A percentile compares a stretch with the other conserved stretches of the same genome.
These are phyloP conservation scores for Rhizopogon vinicolor DNA, from an alignment of 768 basidiomycete genomes.

Conservation along the genomic window DNA sequence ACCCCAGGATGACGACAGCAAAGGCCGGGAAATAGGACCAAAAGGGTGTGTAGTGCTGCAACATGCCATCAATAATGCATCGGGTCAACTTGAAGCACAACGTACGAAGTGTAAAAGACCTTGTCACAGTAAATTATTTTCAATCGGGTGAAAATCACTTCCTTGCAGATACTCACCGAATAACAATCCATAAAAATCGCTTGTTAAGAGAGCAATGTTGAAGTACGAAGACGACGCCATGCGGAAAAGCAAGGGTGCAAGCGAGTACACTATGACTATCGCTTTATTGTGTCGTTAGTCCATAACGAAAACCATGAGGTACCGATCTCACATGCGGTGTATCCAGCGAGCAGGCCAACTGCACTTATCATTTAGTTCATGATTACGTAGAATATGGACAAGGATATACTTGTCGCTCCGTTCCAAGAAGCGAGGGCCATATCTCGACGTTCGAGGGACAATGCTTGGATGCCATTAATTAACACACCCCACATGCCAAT, in stretches of 20 bases:
- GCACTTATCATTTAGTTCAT: background rate
- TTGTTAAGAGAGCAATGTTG: slow-evolving; percentile 71
- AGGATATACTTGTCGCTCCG: slow-evolving; percentile 50
- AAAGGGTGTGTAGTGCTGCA: slow-evolving; percentile 70
- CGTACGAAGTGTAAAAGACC: slow-evolving; percentile 7
- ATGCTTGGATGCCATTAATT: slow-evolving; percentile 66
- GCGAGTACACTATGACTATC: slow-evolving; percentile 75
- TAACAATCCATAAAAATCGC: slow-evolving; percentile 76
- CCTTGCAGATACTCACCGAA: slow-evolving; percentile 35
- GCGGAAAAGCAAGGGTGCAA: slow-evolving; percentile 74
- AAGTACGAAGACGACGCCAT: slow-evolving; percentile 76
- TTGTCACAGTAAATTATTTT: background rate
- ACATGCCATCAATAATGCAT: background rate
- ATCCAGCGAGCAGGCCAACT: slow-evolving; percentile 43
- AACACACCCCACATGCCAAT: slow-evolving; percentile 75
- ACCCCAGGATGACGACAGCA: slow-evolving; percentile 56
- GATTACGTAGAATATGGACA: background rate
- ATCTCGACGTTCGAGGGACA: slow-evolving; percentile 57
- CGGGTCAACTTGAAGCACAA: background rate
- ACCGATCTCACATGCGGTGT: slow-evolving; percentile 26
- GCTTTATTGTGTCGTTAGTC: slow-evolving; percentile 30
- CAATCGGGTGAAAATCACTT: background rate
- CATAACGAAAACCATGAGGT: background rate
- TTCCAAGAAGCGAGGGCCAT: slow-evolving; percentile 66
- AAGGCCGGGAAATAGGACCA: slow-evolving; percentile 83